Evolutionary conservation across 306 rosid species (phyloP), one percentile per base, ranked within the genome.

Genomic region (Arachis hypogaea): DNA sequence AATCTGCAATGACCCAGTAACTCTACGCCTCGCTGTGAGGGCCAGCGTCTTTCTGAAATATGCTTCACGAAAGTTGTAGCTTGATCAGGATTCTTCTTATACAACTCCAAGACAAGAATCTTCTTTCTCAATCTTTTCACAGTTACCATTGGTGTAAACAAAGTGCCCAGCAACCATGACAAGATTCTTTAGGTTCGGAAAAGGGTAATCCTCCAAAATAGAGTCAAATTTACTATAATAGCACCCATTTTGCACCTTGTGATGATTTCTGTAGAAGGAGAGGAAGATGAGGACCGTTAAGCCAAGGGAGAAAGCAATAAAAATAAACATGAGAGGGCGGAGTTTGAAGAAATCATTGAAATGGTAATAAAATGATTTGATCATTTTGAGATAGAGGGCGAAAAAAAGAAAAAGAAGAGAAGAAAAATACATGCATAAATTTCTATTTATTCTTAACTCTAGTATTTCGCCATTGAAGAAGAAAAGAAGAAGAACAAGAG

Each of bases 101-200:
- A 94, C 36, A 92, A 76, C 78, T 94, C 98, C 91, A 94, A 77
- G 82, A 84, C 98, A 94, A 11, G 98, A 94, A 44, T 84, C 97
- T 85, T 94, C 96, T 44, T 83, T 84, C 36, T 91, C 97, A 84
- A 87, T 83, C 59, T 88, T 89, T 63, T 86, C 96, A 81, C 96
- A 91, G 12, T 83, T 87, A 72, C 86, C 83, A 51, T 97, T 91
- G 4, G 86, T 88, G 58, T 94, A 94, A 72, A 94, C 73, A 0
- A 97, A 94, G 71, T 94, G 98, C 52, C 98, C 98, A 11, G 97
- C 97, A 73, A 93, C 98, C 98, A 91, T 88, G 14, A 93, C 88
- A 70, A 93, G 86, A 73, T 93, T 93, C 59, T 63, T 80, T 54
- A 91, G 97, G 82, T 84, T 84, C 0, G 83, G 76, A 11, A 91